A percentile compares a stretch with the other conserved stretches of the same genome.
phyloP scores from a whole-genome alignment of 2,329 filamentous ascomycete species.

The Fusarium phyllophilum region DNA sequence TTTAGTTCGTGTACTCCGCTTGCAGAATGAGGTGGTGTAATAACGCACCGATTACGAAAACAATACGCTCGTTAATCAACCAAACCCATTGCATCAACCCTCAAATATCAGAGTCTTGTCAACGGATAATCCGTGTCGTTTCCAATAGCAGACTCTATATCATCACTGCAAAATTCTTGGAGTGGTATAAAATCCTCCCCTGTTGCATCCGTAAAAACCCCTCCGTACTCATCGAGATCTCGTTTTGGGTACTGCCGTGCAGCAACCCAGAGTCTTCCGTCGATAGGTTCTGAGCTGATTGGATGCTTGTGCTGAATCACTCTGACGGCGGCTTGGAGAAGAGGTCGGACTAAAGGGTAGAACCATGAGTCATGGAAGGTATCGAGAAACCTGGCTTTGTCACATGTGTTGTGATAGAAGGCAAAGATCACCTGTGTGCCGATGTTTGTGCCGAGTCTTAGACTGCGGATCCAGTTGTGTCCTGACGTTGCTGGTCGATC shows the following conservation, averaged over 20 bases:
- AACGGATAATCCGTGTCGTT: not conserved
- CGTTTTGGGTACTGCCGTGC: slow-evolving; percentile 5
- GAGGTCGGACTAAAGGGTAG: slow-evolving; percentile 20
- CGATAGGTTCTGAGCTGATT: slow-evolving; percentile 20
- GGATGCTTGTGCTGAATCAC: slow-evolving; percentile 3
- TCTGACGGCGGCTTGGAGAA: slow-evolving; percentile 2
- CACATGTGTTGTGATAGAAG: slow-evolving; percentile 42
- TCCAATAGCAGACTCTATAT: not conserved
- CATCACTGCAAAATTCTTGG: not conserved
- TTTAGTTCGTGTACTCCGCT: not conserved
- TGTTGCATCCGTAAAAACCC: slow-evolving; percentile 10
- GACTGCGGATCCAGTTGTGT: slow-evolving; percentile 22
- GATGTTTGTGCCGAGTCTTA: slow-evolving; percentile 37
- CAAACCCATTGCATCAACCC: not conserved
- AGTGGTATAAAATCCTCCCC: not conserved
- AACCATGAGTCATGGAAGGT: slow-evolving; percentile 37
- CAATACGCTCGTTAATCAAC: not conserved
- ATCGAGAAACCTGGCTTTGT: slow-evolving; percentile 36
- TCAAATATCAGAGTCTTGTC: slow-evolving; percentile 27
- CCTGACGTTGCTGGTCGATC: not conserved
- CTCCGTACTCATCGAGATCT: slow-evolving; percentile 19
- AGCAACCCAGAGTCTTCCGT: slow-evolving; percentile 31
- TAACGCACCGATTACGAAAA: not conserved
- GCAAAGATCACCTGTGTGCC: slow-evolving; percentile 36
- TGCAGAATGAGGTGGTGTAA: not conserved